phyloP scores from a whole-genome alignment of 2,329 filamentous ascomycete genomes.

The Fusarium aywerte region DNA sequence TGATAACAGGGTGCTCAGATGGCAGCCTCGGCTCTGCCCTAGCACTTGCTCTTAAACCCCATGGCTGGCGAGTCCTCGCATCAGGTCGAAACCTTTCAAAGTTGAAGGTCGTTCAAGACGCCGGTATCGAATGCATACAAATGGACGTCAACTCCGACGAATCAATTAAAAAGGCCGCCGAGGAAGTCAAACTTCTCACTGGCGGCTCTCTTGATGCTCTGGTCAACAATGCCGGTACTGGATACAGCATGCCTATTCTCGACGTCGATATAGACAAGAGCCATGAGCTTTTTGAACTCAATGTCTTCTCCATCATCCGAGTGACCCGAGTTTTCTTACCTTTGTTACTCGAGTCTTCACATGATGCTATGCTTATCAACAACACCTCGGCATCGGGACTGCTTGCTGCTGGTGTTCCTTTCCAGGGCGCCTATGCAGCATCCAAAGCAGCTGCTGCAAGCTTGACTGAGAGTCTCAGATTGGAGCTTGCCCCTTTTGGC shows the following conservation, averaged over 20 bases:
- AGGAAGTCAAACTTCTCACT: slow-evolving; percentile 26
- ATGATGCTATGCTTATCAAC: slow-evolving; percentile 32
- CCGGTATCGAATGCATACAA: slow-evolving; percentile 36
- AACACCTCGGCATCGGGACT: slow-evolving; percentile 32
- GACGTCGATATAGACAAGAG: slow-evolving; percentile 36
- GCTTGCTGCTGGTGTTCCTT: slow-evolving; percentile 17
- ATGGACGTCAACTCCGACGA: slow-evolving; percentile 42
- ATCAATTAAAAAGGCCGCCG: slow-evolving; percentile 37
- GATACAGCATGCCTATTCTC: slow-evolving; percentile 42
- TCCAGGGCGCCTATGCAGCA: slow-evolving; percentile 45
- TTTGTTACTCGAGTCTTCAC: slow-evolving; percentile 29
- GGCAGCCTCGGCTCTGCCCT: slow-evolving; percentile 49
- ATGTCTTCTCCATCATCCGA: slow-evolving; percentile 42
- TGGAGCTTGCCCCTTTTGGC: slow-evolving; percentile 46
- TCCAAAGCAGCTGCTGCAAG: slow-evolving; percentile 45
- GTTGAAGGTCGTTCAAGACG: slow-evolving; percentile 19
- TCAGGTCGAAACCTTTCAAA: slow-evolving; percentile 47
- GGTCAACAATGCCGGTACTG: slow-evolving; percentile 48
- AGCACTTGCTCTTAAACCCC: slow-evolving; percentile 45
- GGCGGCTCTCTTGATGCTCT: slow-evolving; percentile 46
- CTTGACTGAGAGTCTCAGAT: slow-evolving; percentile 42
- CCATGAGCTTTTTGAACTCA: slow-evolving; percentile 41
- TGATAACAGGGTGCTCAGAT: slow-evolving; percentile 53
- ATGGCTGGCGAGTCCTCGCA: slow-evolving; percentile 48
- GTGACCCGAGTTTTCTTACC: slow-evolving; percentile 42